Evolutionary conservation across 371 early-diverging fungal species (phyloP), one percentile per base, ranked within the genome.

Genomic region (Gilbertella persicaria): DNA sequence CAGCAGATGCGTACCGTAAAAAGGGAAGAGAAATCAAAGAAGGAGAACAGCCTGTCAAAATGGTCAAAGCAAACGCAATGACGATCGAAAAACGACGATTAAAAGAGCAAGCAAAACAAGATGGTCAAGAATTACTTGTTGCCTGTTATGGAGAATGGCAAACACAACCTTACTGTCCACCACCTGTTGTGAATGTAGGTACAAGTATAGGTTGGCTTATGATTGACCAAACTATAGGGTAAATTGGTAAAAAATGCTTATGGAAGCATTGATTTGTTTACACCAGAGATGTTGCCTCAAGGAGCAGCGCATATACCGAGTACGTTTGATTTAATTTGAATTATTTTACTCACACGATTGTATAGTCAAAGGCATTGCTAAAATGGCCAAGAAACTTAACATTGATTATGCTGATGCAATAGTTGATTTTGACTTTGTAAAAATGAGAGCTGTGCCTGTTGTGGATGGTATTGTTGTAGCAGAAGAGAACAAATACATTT

Each of bases 61-160:
- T 67, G 43, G 84, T 85, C 23, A 86, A 85, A 45, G 73, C 87
- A 0, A 73, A 82, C n/a, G 87, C 83, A 2, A 69, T 80, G 14
- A 88, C 88, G 0, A 52, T 83, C 4, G 75, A 76, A 17, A 80
- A 80, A 50, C 79, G 75, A 55, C 68, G 85, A 12, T 43, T 65
- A 2, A 63, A 72, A 40, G 82, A 82, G 45, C 67, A 76, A 40
- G 67, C 73, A 5, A 71, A 71, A 7, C 68, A 68, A 19, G 73
- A 76, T 13, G 76, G 69, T 0, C 57, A 73, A 20, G 57, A 57
- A 3, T 14, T 68, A 3, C 35, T 62, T 14, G 64, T 71, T 0
- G 67, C 71, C 12, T 76, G 92, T 37, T 96, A 80, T 67, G 95
- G 92, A 19, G 86, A 86, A 47, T 95, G 95, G 94, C 95, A 96